Evolutionary conservation across 2,329 filamentous ascomycete genomes (phyloP).

Genomic region (Botrytis fragariae): DNA sequence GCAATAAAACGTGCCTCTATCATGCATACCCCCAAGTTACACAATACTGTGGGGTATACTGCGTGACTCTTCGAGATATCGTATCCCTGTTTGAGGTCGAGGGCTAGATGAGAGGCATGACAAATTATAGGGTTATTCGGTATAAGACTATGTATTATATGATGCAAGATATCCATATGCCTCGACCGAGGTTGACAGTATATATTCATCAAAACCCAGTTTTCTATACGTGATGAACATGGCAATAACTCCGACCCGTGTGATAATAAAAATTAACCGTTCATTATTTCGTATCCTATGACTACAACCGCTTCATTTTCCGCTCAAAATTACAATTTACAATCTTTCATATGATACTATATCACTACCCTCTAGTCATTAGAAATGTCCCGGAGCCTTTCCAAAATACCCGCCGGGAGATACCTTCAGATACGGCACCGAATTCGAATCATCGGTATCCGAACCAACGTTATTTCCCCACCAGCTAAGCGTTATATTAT

Average conservation of each 20-base stretch:
- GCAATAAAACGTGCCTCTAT: neutral
- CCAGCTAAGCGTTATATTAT: conserved; percentile 43
- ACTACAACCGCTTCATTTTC: neutral
- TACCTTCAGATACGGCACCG: conserved; percentile 10
- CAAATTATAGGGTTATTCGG: neutral
- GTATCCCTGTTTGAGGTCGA: neutral
- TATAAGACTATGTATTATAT: neutral
- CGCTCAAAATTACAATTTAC: neutral
- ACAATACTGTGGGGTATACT: neutral
- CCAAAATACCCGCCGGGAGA: neutral
- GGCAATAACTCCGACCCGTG: neutral
- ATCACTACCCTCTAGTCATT: neutral
- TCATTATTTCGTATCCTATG: neutral
- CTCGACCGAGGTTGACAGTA: neutral
- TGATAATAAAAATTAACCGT: neutral
- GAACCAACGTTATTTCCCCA: conserved; percentile 34
- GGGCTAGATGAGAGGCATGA: neutral
- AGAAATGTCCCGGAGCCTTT: neutral
- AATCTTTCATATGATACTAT: neutral
- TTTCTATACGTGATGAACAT: neutral
- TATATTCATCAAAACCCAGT: neutral
- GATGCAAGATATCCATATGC: neutral
- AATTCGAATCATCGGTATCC: neutral
- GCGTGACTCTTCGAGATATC: neutral
- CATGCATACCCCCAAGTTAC: neutral